A percentile compares a stretch with the other conserved stretches of the same genome.
Evolutionary conservation across 805 yeast species (phyloP).

Genomic region (Candida arabinofermentans): DNA sequence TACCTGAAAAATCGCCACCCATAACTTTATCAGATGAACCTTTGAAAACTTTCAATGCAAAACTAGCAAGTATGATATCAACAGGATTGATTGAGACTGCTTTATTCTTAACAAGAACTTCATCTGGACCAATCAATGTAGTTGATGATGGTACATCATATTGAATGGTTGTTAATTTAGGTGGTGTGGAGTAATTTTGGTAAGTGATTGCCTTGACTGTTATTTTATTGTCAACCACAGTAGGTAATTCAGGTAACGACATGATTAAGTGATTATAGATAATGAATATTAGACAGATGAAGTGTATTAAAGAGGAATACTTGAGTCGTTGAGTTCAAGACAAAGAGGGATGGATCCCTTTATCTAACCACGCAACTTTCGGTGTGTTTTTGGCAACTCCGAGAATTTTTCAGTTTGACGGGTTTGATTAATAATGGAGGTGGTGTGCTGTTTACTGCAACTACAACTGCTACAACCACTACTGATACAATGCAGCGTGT

Average conservation of each 20-base stretch:
- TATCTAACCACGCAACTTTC: no score
- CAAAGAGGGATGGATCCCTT: no score
- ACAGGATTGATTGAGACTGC: constrained; percentile 23
- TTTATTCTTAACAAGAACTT: constrained; percentile 15
- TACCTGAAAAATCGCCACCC: constrained; percentile 26
- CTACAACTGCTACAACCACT: no score
- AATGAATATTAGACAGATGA: no score
- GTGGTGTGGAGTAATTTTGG: constrained; percentile 9
- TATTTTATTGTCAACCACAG: constrained; percentile 6
- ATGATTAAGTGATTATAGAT: no score
- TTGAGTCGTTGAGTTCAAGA: no score
- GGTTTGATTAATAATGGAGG: no score
- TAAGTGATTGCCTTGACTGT: constrained; percentile 13
- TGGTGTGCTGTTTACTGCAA: no score
- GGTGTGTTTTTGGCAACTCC: no score
- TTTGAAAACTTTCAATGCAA: constrained; percentile 3
- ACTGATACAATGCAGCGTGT: no score
- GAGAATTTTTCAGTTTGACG: no score
- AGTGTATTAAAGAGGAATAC: no score
- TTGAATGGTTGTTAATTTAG: constrained; percentile 3
- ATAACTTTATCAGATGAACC: constrained; percentile 12
- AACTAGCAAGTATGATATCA: constrained; percentile 12
- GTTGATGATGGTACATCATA: constrained; percentile 2
- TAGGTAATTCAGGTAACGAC: constrained; percentile 1
- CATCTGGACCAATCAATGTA: constrained; percentile 7